Base-by-base conservation (phyloP, 441 rosid genomes). In the Iberis amara region DNA sequence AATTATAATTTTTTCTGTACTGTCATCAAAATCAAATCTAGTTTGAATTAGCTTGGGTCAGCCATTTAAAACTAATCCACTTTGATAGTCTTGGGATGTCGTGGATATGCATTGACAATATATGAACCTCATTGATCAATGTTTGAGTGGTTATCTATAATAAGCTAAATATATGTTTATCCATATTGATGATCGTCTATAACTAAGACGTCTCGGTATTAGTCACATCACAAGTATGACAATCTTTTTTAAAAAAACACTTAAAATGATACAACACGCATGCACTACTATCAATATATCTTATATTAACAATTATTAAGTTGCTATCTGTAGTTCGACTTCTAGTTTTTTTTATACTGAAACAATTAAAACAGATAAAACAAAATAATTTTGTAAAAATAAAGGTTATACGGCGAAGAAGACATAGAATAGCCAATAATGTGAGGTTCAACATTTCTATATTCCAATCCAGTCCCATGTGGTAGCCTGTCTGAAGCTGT, bases 401-500 rank as follows among this genome's bases (percentile, higher is more conserved):
- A 12, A 12, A 23, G 38, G 38, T 15, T 37, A 28, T 57, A 10
- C 35, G 62, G 33, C 48, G 43, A 30, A 44, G 59, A 65, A 38
- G 54, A 51, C 37, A 28, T 28, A 50, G 63, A 42, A 51, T 11
- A 57, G 57, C 41, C 58, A 64, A 56, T 64, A 56, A 56, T 49
- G 30, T 2, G 14, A 43, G 23, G 53, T 50, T 42, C 52, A 60
- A 13, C 6, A 60, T 35, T 24, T 60, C 6, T 33, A 14, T 57
- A 46, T 47, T 47, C 5, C 27, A 35, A 38, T 35, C 43, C 37
- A 11, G 26, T 14, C 51, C 58, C 53, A 57, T 57, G 59, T 57
- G 58, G 48, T 42, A 57, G 53, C 47, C 69, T 57, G 42, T 64
- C 18, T 43, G 53, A 43, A 65, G 59, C 59, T 64, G 64, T 37